A percentile compares a stretch with the other conserved stretches of the same genome.
These are phyloP conservation scores for Volvox africanus DNA, from an alignment of 139 green algal species.

Conservation along the genomic window DNA sequence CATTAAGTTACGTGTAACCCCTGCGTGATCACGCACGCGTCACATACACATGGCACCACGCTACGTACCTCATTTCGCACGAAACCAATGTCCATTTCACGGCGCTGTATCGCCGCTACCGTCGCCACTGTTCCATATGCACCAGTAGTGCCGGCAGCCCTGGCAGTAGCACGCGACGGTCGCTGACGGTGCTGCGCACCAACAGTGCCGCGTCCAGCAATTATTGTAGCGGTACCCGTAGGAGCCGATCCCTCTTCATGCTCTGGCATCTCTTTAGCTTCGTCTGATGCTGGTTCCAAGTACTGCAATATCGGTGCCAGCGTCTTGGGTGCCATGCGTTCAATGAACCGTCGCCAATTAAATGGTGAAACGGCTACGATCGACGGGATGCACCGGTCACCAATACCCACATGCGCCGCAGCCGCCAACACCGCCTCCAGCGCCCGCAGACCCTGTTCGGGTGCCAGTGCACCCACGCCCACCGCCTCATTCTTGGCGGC, in stretches of 20 bases:
- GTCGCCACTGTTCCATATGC: not conserved
- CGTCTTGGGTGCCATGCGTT: not conserved
- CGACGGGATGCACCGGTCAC: not conserved
- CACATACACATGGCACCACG: no score
- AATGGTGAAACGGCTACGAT: constrained; percentile 63
- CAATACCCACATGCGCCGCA: not conserved
- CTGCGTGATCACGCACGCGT: no score
- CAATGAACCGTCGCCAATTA: constrained; percentile 56
- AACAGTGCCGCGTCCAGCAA: no score
- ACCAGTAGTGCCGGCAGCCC: not conserved
- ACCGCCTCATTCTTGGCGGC: constrained; percentile 66
- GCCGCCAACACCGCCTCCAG: constrained; percentile 58
- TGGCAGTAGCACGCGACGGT: not conserved
- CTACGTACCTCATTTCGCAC: constrained; percentile 1
- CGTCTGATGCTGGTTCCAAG: not conserved
- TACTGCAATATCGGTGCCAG: constrained; percentile 19
- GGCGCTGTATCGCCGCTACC: not conserved
- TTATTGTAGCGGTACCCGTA: not conserved
- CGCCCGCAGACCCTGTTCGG: constrained; percentile 62
- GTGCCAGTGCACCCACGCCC: constrained; percentile 70
- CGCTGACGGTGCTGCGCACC: not conserved
- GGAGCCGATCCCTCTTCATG: not conserved
- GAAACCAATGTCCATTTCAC: not conserved
- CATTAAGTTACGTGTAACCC: no score
- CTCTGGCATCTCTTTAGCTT: not conserved